phyloP scores from a whole-genome alignment of 768 basidiomycete genomes.

The Auriscalpium vulgare region DNA sequence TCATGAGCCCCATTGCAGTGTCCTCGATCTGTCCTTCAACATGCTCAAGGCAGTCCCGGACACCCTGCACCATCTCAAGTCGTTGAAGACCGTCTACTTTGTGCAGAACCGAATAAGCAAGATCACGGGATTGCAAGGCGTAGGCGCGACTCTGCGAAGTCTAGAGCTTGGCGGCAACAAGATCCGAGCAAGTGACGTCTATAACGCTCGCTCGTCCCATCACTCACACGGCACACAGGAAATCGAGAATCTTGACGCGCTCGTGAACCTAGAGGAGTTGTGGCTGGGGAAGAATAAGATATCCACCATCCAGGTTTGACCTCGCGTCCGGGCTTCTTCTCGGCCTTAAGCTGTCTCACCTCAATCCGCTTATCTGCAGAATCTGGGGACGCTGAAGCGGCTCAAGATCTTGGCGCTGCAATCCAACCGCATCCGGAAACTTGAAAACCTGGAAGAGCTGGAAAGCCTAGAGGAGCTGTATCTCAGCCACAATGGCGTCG shows the following conservation, averaged over 20 bases:
- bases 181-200: slow-evolving; percentile 57
- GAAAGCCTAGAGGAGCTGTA: slow-evolving; percentile 81
- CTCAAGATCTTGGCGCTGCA: slow-evolving; percentile 85
- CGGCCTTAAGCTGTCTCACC: background rate
- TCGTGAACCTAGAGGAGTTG: slow-evolving; percentile 82
- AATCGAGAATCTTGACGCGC: slow-evolving; percentile 78
- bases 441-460: slow-evolving; percentile 74
- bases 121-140: slow-evolving; percentile 57
- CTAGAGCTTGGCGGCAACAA: slow-evolving; percentile 92
- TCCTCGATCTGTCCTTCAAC: slow-evolving; percentile 94
- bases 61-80: slow-evolving; percentile 44
- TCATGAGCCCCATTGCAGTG: slow-evolving; percentile 23
- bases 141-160: slow-evolving; percentile 55
- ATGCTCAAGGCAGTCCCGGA: slow-evolving; percentile 68
- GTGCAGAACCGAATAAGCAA: slow-evolving; percentile 92
- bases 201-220: slow-evolving; percentile 2
- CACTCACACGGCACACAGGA: slow-evolving; percentile 36
- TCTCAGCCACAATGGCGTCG: slow-evolving; percentile 88
- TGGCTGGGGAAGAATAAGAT: slow-evolving; percentile 99
- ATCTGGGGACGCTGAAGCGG: slow-evolving; percentile 57
- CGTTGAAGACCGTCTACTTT: slow-evolving; percentile 78
- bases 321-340: background rate
- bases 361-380: slow-evolving; percentile 33
- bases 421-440: slow-evolving; percentile 85
- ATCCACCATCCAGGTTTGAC: slow-evolving; percentile 64